Conservation (phyloP, 495 filamentous ascomycete species). For the Terfezia claveryi region DNA sequence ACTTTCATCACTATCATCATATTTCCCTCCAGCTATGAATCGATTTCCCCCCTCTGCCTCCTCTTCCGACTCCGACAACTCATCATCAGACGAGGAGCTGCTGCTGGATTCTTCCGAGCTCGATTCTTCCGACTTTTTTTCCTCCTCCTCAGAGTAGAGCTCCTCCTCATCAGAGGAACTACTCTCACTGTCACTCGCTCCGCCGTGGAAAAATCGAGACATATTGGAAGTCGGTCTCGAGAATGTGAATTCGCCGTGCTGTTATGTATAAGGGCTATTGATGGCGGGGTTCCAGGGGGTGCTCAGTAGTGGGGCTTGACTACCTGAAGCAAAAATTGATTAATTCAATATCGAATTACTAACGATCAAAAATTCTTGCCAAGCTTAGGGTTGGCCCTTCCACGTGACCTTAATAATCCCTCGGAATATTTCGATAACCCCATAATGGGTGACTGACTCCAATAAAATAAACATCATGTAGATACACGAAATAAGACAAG, state of each 20-base stretch:
- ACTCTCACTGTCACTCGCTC: constrained; percentile 67
- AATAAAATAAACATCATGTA: no score
- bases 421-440: no score
- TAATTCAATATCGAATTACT: no score
- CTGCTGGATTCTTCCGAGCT: constrained; percentile 23
- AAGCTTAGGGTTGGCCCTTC: no score
- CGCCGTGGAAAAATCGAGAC: constrained; percentile 94
- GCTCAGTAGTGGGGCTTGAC: neutral
- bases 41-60: constrained; percentile 45
- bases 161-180: constrained; percentile 66
- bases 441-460: no score
- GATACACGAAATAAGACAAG: no score
- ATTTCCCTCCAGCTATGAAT: constrained; percentile 58
- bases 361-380: no score
- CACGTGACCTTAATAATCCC: no score
- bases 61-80: constrained; percentile 39
- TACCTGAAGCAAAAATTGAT: neutral
- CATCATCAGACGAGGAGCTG: constrained; percentile 22
- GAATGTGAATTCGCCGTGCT: no score
- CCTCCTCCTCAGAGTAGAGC: constrained; percentile 54
- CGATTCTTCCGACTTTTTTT: constrained; percentile 29
- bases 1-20: constrained; percentile 62
- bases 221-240: constrained; percentile 26
- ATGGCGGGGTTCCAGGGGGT: neutral
- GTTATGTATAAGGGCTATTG: neutral